phyloP scores from a whole-genome alignment of 2,329 filamentous ascomycete genomes.

The Didymella segeticola region DNA sequence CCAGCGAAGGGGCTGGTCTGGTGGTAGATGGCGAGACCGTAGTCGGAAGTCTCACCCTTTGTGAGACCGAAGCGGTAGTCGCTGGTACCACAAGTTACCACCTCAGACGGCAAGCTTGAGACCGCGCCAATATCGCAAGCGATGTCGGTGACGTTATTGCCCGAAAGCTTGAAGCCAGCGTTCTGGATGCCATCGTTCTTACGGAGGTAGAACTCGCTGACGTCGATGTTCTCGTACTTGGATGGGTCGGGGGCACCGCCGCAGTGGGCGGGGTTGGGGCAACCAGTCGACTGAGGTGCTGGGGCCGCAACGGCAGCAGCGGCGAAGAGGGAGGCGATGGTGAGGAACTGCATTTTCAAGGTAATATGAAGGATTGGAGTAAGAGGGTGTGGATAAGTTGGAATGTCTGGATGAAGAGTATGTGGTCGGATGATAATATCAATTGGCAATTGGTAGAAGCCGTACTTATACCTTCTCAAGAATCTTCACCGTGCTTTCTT shows the following conservation, averaged over 20 bases:
- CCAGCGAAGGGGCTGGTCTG: constrained; percentile 20
- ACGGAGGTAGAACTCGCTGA: constrained; percentile 28
- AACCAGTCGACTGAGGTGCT: constrained; percentile 25
- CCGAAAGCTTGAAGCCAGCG: constrained; percentile 31
- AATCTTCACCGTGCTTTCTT: background rate
- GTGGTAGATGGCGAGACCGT: constrained; percentile 25
- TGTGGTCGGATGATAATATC: background rate
- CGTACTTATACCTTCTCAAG: constrained; percentile 24
- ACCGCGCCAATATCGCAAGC: constrained; percentile 19
- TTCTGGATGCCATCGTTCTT: constrained; percentile 27
- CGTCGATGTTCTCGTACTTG: constrained; percentile 29
- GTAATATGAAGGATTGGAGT: background rate
- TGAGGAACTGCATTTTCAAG: constrained; percentile 29
- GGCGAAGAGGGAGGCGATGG: constrained; percentile 27
- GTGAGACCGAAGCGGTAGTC: constrained; percentile 27
- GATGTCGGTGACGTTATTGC: constrained; percentile 23
- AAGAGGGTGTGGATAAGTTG: background rate
- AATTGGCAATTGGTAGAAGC: background rate
- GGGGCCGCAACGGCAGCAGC: constrained; percentile 28
- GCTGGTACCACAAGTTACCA: constrained; percentile 24
- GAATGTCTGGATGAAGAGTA: no score
- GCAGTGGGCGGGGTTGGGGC: constrained; percentile 34
- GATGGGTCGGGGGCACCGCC: constrained; percentile 13
- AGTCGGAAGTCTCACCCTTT: constrained; percentile 9
- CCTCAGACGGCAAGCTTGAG: constrained; percentile 21